phyloP scores from a whole-genome alignment of 208 protist species.

The Leishmania lainsoni region DNA sequence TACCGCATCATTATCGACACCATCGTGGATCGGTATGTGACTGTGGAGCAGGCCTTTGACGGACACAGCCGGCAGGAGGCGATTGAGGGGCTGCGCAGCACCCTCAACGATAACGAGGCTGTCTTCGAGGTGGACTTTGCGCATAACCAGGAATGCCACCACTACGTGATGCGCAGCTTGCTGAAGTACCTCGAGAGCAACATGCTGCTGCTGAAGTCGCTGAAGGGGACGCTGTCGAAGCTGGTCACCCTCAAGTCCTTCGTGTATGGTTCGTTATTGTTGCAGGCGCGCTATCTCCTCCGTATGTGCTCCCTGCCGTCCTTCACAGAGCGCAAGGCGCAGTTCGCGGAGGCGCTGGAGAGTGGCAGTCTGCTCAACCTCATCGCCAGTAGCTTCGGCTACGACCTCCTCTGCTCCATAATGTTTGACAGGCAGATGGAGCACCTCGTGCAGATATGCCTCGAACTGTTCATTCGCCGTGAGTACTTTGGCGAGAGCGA shows the following conservation, averaged over 20 bases:
- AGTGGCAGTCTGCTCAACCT: constrained; percentile 48
- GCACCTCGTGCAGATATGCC: constrained; percentile 70
- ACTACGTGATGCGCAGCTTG: constrained; percentile 63
- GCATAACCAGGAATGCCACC: constrained; percentile 75
- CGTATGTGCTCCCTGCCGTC: constrained; percentile 74
- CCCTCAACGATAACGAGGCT: constrained; percentile 34
- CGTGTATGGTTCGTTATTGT: constrained; percentile 58
- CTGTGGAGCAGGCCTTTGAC: constrained; percentile 72
- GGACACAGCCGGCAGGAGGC: constrained; percentile 67
- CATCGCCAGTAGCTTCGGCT: constrained; percentile 63
- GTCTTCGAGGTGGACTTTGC: constrained; percentile 75
- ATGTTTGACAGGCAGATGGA: constrained; percentile 80
- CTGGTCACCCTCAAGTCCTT: constrained; percentile 59
- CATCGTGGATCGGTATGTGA: constrained; percentile 76
- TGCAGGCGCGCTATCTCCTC: constrained; percentile 75
- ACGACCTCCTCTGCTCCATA: constrained; percentile 74
- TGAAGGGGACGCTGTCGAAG: constrained; percentile 50
- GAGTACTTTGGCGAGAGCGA: constrained; percentile 75
- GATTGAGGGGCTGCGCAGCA: constrained; percentile 62
- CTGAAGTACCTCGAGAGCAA: constrained; percentile 60
- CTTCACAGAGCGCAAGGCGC: constrained; percentile 72
- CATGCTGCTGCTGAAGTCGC: constrained; percentile 64
- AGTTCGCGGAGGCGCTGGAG: constrained; percentile 63
- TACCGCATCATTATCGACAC: constrained; percentile 50
- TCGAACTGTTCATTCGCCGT: constrained; percentile 80